phyloP scores from a whole-genome alignment of 169 alveolate species.

The Eimeria tenella region DNA sequence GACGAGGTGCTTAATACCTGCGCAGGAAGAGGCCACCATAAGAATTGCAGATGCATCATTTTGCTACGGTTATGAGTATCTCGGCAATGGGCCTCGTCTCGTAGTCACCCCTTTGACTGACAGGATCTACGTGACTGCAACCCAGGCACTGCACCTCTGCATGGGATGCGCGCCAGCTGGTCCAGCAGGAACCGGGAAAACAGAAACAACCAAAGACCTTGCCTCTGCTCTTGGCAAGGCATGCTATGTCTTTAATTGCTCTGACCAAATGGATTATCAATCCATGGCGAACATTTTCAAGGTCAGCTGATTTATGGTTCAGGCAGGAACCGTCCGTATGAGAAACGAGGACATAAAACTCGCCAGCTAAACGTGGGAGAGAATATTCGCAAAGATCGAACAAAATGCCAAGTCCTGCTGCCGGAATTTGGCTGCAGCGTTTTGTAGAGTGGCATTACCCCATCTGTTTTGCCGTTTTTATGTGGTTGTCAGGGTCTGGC shows the following conservation, averaged over 20 bases:
- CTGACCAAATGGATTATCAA: constrained; percentile 97
- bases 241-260: constrained; percentile 96
- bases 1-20: not conserved
- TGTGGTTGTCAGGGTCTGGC: constrained; percentile 92
- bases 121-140: constrained; percentile 98
- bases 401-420: too few species aligned
- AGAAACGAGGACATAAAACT: too few species aligned
- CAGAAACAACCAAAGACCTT: constrained; percentile 91
- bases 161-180: constrained; percentile 99
- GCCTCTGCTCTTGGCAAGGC: constrained; percentile 96
- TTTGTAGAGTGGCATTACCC: not conserved
- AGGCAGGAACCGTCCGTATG: not conserved
- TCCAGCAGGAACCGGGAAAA: constrained; percentile 99
- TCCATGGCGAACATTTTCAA: constrained; percentile 98
- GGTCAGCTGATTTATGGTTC: constrained; percentile 81
- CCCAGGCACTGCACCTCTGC: constrained; percentile 96
- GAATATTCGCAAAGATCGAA: too few species aligned
- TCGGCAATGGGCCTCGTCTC: constrained; percentile 97
- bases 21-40: constrained; percentile 90
- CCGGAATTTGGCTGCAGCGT: too few species aligned
- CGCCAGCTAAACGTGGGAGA: too few species aligned
- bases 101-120: constrained; percentile 98
- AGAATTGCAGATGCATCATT: constrained; percentile 96
- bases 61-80: constrained; percentile 96
- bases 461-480: too few species aligned